Conservation (phyloP, 805 yeast genomes). For the Wickerhamiella brachini region DNA sequence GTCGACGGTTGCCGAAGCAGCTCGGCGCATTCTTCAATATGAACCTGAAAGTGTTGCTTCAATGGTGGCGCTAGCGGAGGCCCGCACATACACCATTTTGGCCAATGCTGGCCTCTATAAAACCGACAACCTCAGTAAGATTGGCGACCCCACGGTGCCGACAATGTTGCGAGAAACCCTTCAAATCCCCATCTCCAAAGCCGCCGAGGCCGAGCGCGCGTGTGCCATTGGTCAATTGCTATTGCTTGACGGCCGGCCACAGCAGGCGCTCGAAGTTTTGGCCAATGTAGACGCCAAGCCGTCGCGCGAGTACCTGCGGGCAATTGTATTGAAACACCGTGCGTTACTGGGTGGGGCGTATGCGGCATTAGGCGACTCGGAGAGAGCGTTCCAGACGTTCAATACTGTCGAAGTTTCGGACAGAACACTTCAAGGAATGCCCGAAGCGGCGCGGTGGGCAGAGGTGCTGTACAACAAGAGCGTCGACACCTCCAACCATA, state of each 20-base stretch:
- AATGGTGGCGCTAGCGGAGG: neutral
- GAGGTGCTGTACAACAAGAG: neutral
- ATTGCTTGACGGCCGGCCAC: neutral
- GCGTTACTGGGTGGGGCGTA: constrained; percentile 4
- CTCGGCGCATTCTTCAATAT: neutral
- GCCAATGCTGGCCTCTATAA: neutral
- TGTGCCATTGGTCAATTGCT: neutral
- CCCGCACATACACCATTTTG: neutral
- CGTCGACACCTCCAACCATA: neutral
- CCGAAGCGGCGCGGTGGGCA: constrained; percentile 9
- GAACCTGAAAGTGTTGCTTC: neutral
- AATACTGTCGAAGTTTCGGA: constrained; percentile 2
- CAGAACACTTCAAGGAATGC: constrained; percentile 4
- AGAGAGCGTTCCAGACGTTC: constrained; percentile 2
- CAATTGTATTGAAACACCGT: constrained; percentile 5
- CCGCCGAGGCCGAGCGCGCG: neutral
- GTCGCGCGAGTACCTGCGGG: constrained; percentile 4
- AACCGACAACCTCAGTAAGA: neutral
- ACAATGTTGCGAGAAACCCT: neutral
- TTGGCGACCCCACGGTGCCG: neutral
- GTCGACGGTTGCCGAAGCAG: neutral
- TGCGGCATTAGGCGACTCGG: neutral
- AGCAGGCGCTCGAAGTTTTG: neutral
- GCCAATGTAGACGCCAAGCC: neutral
- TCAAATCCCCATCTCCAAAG: neutral